Evolutionary conservation across 148 eudicot genomes (phyloP), one percentile per base, ranked within the genome.

Genomic region (Polygonum aviculare): DNA sequence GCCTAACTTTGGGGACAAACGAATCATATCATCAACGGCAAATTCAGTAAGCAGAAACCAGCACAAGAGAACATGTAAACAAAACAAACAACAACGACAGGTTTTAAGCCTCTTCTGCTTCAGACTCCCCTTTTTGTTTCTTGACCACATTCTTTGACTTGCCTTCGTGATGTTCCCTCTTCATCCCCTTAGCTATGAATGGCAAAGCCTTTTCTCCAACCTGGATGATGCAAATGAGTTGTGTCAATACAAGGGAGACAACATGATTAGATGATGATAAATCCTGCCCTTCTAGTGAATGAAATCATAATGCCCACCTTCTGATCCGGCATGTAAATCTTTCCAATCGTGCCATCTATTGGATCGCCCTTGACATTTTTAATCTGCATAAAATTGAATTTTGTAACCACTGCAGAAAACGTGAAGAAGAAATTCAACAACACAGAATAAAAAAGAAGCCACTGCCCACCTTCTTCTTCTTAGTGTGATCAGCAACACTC

Each of bases 151-250:
- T 86, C 76, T 87, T 87, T 83, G 69, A 73, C 86, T 89, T 94
- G 60, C 87, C 93, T 81, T 94, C 96, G 14, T 92, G 83, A 0
- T 96, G 87, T 79, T 92, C 98, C 83, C 97, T 90, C 84, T 94
- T 94, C 75, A 94, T 75, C 31, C 97, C 97, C 87, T 94, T 94
- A 39, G 92, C 80, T 75, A 80, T 90, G 86, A 86, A 69, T 44
- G 88, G 89, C 62, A 89, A 78, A 2, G 87, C 73, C 74, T 71
- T 80, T 2, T 85, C 92, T 55, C 93, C 96, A 63, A 94, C 80
- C 98, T 94, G 74, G 63, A 75, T 9, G 76, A 21, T 50, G 19
- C 63, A 45, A 48, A 57, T 41, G 26, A 35, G 22, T 67, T 50
- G 21, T 49, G 18, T 12, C 26, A 40, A 14, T 35, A 22, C 69